Conservation (phyloP, 2,329 filamentous ascomycete species). For the Coniochaeta sp. region DNA sequence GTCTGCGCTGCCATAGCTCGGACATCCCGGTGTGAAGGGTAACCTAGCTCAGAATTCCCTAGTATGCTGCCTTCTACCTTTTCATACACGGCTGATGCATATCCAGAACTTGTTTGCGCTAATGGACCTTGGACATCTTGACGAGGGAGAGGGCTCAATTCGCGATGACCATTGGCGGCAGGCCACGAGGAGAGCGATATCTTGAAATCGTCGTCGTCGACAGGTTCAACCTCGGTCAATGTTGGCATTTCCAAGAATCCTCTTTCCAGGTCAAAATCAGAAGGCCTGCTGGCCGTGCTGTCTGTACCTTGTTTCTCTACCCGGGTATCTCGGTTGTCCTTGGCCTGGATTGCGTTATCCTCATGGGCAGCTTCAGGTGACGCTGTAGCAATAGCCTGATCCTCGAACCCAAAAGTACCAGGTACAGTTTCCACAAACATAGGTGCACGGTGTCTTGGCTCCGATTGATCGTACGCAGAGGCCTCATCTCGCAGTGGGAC, state of each 20-base stretch:
- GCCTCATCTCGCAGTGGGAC: background rate
- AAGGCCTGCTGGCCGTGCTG: too few relatives aligned
- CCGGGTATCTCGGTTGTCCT: too few relatives aligned
- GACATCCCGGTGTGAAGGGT: background rate
- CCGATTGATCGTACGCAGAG: background rate
- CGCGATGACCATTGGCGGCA: too few relatives aligned
- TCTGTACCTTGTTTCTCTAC: too few relatives aligned
- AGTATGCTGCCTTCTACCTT: background rate
- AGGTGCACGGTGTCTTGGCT: background rate
- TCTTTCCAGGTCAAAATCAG: background rate
- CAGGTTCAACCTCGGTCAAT: background rate
- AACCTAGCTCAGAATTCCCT: background rate
- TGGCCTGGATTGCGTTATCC: too few relatives aligned
- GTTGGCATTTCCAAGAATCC: background rate
- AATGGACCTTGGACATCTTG: too few relatives aligned
- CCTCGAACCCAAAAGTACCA: background rate
- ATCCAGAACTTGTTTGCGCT: too few relatives aligned
- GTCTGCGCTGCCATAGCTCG: background rate
- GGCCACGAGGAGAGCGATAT: too few relatives aligned
- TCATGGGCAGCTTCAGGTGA: background rate
- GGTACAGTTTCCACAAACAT: background rate
- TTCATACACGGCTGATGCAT: background rate
- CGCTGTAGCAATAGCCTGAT: background rate
- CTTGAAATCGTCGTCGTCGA: too few relatives aligned
- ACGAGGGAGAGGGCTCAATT: background rate